These are phyloP conservation scores for Phyllosticta citrichinensis DNA, from an alignment of 2,329 filamentous ascomycete genomes.

Conservation along the genomic window DNA sequence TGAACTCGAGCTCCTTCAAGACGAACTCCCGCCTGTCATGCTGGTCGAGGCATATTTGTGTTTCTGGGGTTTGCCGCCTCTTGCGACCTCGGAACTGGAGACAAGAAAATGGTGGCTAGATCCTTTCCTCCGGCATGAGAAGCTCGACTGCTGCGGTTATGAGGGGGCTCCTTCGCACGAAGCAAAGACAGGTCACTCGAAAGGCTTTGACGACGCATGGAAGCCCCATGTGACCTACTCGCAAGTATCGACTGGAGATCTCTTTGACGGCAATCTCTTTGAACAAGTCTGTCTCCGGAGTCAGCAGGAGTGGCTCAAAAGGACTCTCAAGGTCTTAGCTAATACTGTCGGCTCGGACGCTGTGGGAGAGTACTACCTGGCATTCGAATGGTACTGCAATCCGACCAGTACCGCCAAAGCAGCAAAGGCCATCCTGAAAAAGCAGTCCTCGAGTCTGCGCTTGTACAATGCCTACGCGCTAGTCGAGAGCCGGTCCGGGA, in stretches of 20 bases:
- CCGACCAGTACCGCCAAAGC: constrained; percentile 52
- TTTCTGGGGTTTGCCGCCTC: constrained; percentile 41
- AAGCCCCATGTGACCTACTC: neutral
- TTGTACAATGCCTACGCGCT: constrained; percentile 75
- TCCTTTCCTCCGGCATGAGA: constrained; percentile 40
- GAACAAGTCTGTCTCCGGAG: neutral
- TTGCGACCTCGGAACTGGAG: constrained; percentile 20
- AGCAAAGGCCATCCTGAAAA: constrained; percentile 65
- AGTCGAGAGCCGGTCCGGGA: constrained; percentile 53
- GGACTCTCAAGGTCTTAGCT: constrained; percentile 49
- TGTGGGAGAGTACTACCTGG: constrained; percentile 61
- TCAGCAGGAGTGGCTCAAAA: constrained; percentile 39
- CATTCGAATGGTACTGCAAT: constrained; percentile 51
- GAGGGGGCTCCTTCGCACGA: neutral
- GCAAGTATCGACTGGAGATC: constrained; percentile 8
- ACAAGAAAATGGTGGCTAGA: constrained; percentile 37
- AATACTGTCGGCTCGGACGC: constrained; percentile 30
- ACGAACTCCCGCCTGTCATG: constrained; percentile 28
- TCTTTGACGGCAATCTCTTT: constrained; percentile 9
- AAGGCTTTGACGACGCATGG: neutral
- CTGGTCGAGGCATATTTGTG: constrained; percentile 57
- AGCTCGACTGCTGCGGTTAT: neutral
- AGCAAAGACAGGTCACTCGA: neutral
- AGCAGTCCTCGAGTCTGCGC: constrained; percentile 49
- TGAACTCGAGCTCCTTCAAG: constrained; percentile 42